Evolutionary conservation across 805 yeast genomes (phyloP).

Genomic region (Kodamaea nitidulidarum): DNA sequence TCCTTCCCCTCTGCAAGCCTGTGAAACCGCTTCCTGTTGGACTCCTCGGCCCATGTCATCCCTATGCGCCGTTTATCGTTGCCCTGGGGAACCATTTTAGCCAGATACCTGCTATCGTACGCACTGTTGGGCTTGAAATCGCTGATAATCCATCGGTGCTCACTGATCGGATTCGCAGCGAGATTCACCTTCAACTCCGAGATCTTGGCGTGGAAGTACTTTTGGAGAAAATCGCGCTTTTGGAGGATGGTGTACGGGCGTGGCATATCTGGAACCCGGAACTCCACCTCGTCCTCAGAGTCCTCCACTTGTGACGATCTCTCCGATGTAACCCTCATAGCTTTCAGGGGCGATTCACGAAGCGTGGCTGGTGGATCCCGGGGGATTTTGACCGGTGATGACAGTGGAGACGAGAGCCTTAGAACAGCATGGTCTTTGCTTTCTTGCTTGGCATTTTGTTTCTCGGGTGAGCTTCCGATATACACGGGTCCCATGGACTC

Average conservation of each 20-base stretch:
- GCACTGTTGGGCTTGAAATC: slow-evolving; percentile 33
- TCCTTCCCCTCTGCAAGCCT: slow-evolving; percentile 10
- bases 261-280: slow-evolving; percentile 10
- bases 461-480: background rate
- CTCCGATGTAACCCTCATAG: background rate
- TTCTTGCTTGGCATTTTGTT: too few relatives aligned
- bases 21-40: slow-evolving; percentile 14
- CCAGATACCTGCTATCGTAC: slow-evolving; percentile 16
- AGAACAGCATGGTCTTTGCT: too few relatives aligned
- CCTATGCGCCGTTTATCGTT: slow-evolving; percentile 11
- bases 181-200: slow-evolving; percentile 23
- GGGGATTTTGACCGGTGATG: background rate
- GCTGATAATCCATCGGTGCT: slow-evolving; percentile 30
- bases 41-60: slow-evolving; percentile 19
- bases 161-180: slow-evolving; percentile 32
- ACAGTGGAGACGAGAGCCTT: too few relatives aligned
- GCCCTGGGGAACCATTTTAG: slow-evolving; percentile 3
- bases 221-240: slow-evolving; percentile 26
- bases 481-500: too few relatives aligned
- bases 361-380: background rate
- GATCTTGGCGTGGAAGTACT: slow-evolving; percentile 22
- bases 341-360: slow-evolving; percentile 2
- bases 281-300: slow-evolving; percentile 12
- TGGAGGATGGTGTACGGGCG: slow-evolving; percentile 29
- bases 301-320: slow-evolving; percentile 12